A percentile compares a stretch with the other conserved stretches of the same genome.
These are phyloP conservation scores for Arachnomyces sp. DNA, from an alignment of 2,329 filamentous ascomycete species.

Conservation along the genomic window DNA sequence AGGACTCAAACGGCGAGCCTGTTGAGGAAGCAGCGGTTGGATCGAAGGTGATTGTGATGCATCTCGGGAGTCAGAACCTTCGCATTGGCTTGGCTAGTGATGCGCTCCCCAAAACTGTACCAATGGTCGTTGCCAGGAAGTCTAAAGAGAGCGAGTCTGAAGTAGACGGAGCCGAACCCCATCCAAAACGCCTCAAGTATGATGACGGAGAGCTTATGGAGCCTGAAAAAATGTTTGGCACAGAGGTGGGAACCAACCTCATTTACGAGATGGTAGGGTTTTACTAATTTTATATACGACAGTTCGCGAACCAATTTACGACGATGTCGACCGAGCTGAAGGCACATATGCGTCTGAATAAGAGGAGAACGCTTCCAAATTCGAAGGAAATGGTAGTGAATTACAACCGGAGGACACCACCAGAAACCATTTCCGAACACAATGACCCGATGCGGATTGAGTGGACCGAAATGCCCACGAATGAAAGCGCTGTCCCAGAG, in stretches of 20 bases:
- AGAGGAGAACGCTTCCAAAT: conserved; percentile 91
- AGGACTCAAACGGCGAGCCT: conserved; percentile 46
- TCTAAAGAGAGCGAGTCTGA: conserved; percentile 74
- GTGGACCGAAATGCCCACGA: conserved; percentile 73
- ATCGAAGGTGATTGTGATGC: conserved; percentile 88
- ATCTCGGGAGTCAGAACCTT: conserved; percentile 90
- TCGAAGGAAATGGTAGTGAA: conserved; percentile 93
- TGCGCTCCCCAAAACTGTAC: conserved; percentile 84
- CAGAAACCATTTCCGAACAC: conserved; percentile 84
- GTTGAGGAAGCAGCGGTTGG: conserved; percentile 58
- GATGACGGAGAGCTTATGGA: conserved; percentile 44
- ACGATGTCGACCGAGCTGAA: conserved; percentile 83
- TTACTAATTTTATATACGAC: conserved; percentile 7
- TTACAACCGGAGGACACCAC: conserved; percentile 76
- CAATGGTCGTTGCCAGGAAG: conserved; percentile 81
- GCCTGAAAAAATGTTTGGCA: conserved; percentile 75
- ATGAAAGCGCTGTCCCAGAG: conserved; percentile 55
- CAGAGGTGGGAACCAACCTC: conserved; percentile 53
- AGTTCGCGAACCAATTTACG: conserved; percentile 60
- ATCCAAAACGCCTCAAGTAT: conserved; percentile 56
- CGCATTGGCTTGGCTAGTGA: conserved; percentile 94
- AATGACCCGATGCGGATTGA: conserved; percentile 91
- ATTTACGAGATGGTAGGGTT: background rate
- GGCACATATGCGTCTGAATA: conserved; percentile 82
- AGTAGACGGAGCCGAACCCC: conserved; percentile 68